Conservation (phyloP, 1,284 basidiomycete genomes). For the Kwoniella shivajii region DNA sequence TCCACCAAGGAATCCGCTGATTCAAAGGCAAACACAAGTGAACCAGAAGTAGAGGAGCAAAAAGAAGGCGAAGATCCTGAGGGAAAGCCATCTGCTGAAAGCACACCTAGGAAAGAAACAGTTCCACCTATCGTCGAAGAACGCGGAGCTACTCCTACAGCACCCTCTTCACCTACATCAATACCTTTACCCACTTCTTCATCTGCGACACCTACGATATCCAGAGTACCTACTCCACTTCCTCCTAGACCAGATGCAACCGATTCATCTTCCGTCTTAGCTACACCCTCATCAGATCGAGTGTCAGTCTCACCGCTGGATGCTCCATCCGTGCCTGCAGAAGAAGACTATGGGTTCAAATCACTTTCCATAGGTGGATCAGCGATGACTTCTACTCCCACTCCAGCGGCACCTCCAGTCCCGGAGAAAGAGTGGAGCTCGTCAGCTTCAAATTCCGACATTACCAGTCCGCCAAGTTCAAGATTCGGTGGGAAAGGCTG, state of each 20-base stretch:
- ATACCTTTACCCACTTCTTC: conserved; percentile 43
- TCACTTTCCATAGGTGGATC: conserved; percentile 40
- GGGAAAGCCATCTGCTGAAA: background rate
- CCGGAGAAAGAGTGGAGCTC: conserved; percentile 15
- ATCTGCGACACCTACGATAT: conserved; percentile 31
- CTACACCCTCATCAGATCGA: conserved; percentile 37
- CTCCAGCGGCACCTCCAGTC: conserved; percentile 7
- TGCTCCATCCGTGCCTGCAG: conserved; percentile 20
- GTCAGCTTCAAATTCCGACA: background rate
- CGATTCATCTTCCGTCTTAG: conserved; percentile 8
- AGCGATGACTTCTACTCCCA: conserved; percentile 1
- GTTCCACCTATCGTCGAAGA: background rate
- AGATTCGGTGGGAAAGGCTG: conserved; percentile 42
- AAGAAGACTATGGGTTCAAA: conserved; percentile 42
- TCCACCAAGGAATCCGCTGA: background rate
- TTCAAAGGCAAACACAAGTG: background rate
- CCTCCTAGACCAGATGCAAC: conserved; percentile 8
- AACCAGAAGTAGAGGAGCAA: background rate
- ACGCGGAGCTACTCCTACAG: background rate
- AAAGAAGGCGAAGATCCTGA: background rate
- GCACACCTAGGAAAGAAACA: background rate
- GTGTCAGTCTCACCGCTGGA: conserved; percentile 51
- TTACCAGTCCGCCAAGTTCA: conserved; percentile 10
- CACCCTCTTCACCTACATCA: conserved; percentile 12
- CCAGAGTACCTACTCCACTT: conserved; percentile 29